Evolutionary conservation across 2,329 filamentous ascomycete genomes (phyloP), one percentile per base, ranked within the genome.

Genomic region (Pseudovirgaria hyperparasitica): DNA sequence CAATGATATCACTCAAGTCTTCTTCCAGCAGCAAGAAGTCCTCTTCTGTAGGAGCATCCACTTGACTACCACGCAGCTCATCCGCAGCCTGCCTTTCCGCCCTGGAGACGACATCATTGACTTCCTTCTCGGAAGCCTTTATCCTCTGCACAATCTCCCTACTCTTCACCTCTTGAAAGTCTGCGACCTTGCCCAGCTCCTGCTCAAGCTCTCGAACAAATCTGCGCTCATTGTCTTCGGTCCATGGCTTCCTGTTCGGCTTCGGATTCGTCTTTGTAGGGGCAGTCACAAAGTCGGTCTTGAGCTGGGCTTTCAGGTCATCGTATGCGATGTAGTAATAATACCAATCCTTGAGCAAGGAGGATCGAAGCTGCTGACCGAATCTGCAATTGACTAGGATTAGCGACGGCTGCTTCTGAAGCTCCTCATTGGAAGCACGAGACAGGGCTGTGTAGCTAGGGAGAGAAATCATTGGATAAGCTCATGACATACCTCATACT

Each of bases 311-410:
- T 62, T 98, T 98, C 26, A 98, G 71, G 39, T 78, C 82, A 54
- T 94, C 86, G 62, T 98, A 98, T 60, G 84, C 80, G 59, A 98
- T 94, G 62, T 98, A 98, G 65, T 93, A 84, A 76, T 86, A 93
- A 55, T 86, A 77, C 63, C 92, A 98, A 61, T 96, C 86, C 65
- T 82, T 85, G 58, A 96, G 92, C 50, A 93, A 71, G 52, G 86
- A 94, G 47, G 84, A 87, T 39, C 84, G 84, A 48, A 98, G 75
- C 68, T 98, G 86, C 60, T 94, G 82, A 54, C 90, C 90, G 67
- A 96, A 98, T 68, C 72, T 77, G 45, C n/a, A n/a, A n/a, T n/a
- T n/a, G n/a, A n/a, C n/a, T n/a, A n/a, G n/a, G n/a, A n/a, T 9
- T n/a, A 7, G 13, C 7, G 19, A 20, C n/a, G n/a, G n/a, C n/a